Percentiles rank a stretch among this genome's conserved stretches.
Evolutionary conservation across 305 asterid species (phyloP).

Genomic region (Nicotiana rustica): DNA sequence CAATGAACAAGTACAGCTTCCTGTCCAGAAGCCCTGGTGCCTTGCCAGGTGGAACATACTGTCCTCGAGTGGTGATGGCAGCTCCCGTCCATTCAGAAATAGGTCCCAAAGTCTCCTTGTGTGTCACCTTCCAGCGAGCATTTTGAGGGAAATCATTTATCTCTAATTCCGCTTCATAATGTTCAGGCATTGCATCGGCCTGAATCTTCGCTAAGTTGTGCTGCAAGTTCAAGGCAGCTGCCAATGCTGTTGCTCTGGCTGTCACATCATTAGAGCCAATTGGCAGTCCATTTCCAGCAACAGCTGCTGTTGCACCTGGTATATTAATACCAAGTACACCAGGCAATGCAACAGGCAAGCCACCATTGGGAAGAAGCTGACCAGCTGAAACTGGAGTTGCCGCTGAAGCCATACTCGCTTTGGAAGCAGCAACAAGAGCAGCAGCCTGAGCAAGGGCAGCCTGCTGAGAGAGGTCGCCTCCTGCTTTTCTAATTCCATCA

Average conservation of each 20-base stretch:
- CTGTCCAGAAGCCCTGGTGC: conserved; percentile 75
- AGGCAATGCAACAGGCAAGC: conserved; percentile 63
- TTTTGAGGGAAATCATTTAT: conserved; percentile 96
- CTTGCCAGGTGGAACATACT: conserved; percentile 79
- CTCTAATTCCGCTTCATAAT: conserved; percentile 90
- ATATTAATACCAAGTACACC: conserved; percentile 56
- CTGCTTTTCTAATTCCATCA: conserved; percentile 81
- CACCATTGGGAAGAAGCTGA: conserved; percentile 56
- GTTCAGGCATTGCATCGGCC: conserved; percentile 88
- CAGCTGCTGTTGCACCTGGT: conserved; percentile 53
- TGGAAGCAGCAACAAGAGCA: conserved; percentile 73
- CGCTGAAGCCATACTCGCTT: conserved; percentile 46
- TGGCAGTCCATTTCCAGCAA: conserved; percentile 56
- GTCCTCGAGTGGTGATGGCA: conserved; percentile 95
- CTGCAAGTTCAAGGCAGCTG: conserved; percentile 88
- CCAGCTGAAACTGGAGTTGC: conserved; percentile 49
- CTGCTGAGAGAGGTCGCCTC: conserved; percentile 81
- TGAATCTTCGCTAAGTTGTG: conserved; percentile 91
- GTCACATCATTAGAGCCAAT: conserved; percentile 64
- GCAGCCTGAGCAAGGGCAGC: conserved; percentile 73
- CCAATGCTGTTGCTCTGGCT: conserved; percentile 80
- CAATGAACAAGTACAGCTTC: conserved; percentile 92
- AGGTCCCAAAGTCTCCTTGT: conserved; percentile 95
- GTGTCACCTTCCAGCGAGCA: conserved; percentile 99
- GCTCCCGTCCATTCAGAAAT: conserved; percentile 98